Base-by-base conservation (phyloP, 257 asterid species). In the Nicotiana undulata region DNA sequence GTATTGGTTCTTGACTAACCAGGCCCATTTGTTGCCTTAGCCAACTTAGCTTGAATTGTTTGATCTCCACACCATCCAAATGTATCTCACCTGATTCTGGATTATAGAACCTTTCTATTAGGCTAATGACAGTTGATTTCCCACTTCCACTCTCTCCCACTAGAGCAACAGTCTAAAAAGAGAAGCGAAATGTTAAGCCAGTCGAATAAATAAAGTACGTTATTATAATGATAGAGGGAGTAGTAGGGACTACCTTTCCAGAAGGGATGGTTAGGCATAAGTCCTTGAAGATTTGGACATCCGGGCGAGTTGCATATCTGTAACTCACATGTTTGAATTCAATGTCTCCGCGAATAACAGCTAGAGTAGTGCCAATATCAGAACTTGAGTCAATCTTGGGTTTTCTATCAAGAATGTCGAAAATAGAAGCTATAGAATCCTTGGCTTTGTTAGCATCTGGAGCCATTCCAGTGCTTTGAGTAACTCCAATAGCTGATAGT, bases 131-230 rank as follows among this genome's bases (percentile, higher is more conserved):
- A 0, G 97, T 92, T 32, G 97, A 93, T 82, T 92, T 93, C 2
- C 97, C 97, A 18, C 98, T 89, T 2, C 97, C 97, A 60, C 95
- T 93, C 82, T 91, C 96, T 64, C 97, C 97, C n/a, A 92, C 97
- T 72, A 93, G 89, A 75, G 97, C 98, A 79, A 90, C 90, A 22
- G 93, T 90, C 97, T 92, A 90, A 26, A 34, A 77, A 74, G 37
- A 20, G 52, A 77, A 51, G 32, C 17, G 15, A 7, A 20, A 13
- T 3, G 0, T 24, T 24, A 72, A 46, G 60, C 40, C 78, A 16
- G 9, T 72, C 18, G 60, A 49, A 17, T 72, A 72, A 72, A 72
- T 49, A 59, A 72, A 15, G 78, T 49, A 49, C 1, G 3, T 9
- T 72, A 72, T 24, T 72, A 72, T 46, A 72, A 22, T 49, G 59